Evolutionary conservation across 2,329 filamentous ascomycete species (phyloP).

Genomic region (Calonectria pseudoturangicola): DNA sequence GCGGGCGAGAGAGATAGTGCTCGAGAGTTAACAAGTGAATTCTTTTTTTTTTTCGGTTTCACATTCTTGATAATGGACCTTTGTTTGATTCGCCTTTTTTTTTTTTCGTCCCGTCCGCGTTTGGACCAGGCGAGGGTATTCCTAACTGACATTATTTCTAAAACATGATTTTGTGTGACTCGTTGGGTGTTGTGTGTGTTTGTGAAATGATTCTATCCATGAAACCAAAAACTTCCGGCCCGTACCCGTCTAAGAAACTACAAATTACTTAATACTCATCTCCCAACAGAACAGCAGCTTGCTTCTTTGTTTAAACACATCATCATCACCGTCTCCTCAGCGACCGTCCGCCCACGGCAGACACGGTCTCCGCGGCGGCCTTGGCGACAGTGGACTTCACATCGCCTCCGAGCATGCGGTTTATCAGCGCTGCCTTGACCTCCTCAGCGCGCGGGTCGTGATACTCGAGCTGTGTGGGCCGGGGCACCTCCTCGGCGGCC

Average conservation of each 20-base stretch:
- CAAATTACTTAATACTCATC: too few species aligned
- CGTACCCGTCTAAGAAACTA: too few species aligned
- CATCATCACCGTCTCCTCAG: conserved; percentile 50
- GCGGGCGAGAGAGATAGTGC: neutral
- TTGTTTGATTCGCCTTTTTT: conserved; percentile 5
- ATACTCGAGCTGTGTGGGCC: conserved; percentile 73
- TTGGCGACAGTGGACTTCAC: conserved; percentile 39
- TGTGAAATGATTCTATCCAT: neutral
- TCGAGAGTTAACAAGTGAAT: too few species aligned
- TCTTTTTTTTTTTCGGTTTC: conserved; percentile 13
- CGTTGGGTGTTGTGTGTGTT: neutral
- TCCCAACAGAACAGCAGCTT: too few species aligned
- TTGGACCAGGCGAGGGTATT: conserved; percentile 20
- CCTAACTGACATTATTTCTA: neutral
- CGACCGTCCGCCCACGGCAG: conserved; percentile 43
- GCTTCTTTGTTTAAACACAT: too few species aligned
- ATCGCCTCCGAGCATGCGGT: conserved; percentile 62
- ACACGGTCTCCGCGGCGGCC: conserved; percentile 34
- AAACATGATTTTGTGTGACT: neutral
- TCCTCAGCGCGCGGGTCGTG: conserved; percentile 69
- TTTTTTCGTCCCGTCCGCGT: neutral
- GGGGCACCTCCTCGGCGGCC: conserved; percentile 59
- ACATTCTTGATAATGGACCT: conserved; percentile 32
- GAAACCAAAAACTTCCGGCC: too few species aligned
- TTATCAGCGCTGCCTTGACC: conserved; percentile 66